phyloP scores from a whole-genome alignment of 805 yeast species.

The Candida michaelii region DNA sequence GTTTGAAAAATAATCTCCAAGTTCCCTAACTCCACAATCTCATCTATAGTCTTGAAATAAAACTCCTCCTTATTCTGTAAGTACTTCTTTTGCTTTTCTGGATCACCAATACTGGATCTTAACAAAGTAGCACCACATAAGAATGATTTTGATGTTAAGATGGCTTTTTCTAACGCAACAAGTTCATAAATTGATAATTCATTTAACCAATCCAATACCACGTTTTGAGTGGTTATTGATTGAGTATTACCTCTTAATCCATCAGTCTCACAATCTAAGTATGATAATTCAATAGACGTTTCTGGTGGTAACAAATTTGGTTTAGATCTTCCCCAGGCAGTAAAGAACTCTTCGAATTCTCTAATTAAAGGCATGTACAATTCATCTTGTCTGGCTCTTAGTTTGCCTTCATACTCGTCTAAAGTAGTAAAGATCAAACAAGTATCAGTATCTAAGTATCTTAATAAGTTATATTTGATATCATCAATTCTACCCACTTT shows the following conservation, averaged over 20 bases:
- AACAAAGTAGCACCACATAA: conserved; percentile 74
- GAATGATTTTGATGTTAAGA: conserved; percentile 81
- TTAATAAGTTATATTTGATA: conserved; percentile 60
- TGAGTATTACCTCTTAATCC: conserved; percentile 85
- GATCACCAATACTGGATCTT: conserved; percentile 41
- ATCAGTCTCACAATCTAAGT: conserved; percentile 76
- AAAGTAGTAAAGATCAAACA: conserved; percentile 80
- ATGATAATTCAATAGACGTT: conserved; percentile 43
- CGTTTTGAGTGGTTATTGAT: conserved; percentile 52
- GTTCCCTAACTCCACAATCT: conserved; percentile 73
- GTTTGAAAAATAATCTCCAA: conserved; percentile 86
- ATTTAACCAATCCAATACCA: conserved; percentile 65
- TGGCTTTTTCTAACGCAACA: conserved; percentile 88
- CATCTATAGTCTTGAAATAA: conserved; percentile 53
- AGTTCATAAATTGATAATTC: conserved; percentile 70
- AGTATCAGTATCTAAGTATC: conserved; percentile 93
- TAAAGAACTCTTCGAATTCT: conserved; percentile 61
- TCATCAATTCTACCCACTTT: conserved; percentile 63
- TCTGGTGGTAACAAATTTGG: conserved; percentile 16
- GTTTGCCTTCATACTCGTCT: conserved; percentile 77
- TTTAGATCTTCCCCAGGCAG: conserved; percentile 24
- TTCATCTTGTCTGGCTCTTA: conserved; percentile 78
- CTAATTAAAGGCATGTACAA: conserved; percentile 71
- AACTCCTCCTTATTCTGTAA: conserved; percentile 37
- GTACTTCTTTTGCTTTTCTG: conserved; percentile 17